Conservation (phyloP, 805 yeast species). For the Nakazawaea pomicola region DNA sequence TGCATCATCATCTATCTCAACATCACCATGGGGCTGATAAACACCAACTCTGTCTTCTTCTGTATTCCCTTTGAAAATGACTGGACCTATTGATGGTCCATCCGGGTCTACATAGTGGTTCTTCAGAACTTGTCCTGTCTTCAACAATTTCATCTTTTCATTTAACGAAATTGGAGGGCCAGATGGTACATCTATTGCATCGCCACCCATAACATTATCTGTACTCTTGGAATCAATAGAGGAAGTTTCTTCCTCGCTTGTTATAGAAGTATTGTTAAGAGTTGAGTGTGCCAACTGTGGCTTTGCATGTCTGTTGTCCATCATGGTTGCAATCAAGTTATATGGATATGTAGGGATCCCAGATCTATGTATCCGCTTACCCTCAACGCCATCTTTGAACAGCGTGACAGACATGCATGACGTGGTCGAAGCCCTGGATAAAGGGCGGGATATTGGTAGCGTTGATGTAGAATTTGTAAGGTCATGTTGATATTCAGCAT, state of each 20-base stretch:
- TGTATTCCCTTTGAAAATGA: not conserved
- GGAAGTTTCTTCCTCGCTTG: too few relatives aligned
- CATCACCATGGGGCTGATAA: too few relatives aligned
- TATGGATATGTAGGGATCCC: constrained; percentile 36
- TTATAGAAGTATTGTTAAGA: too few relatives aligned
- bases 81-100: constrained; percentile 12
- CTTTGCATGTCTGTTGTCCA: constrained; percentile 10
- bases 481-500: constrained; percentile 21
- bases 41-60: not conserved
- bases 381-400: constrained; percentile 70
- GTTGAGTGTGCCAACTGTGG: not conserved
- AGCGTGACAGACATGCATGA: constrained; percentile 72
- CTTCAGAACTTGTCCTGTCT: constrained; percentile 21
- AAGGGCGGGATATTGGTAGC: constrained; percentile 43
- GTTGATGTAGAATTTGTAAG: constrained; percentile 8
- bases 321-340: constrained; percentile 31
- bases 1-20: constrained; percentile 2
- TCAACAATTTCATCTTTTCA: constrained; percentile 39
- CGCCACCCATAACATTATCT: constrained; percentile 6
- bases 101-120: not conserved
- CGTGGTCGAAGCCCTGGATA: constrained; percentile 57
- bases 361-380: constrained; percentile 44
- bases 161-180: constrained; percentile 38
- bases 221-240: not conserved
- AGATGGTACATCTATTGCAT: constrained; percentile 20